These are phyloP conservation scores for Apophysomyces sp. DNA, from an alignment of 371 early-diverging fungal species.

Conservation along the genomic window DNA sequence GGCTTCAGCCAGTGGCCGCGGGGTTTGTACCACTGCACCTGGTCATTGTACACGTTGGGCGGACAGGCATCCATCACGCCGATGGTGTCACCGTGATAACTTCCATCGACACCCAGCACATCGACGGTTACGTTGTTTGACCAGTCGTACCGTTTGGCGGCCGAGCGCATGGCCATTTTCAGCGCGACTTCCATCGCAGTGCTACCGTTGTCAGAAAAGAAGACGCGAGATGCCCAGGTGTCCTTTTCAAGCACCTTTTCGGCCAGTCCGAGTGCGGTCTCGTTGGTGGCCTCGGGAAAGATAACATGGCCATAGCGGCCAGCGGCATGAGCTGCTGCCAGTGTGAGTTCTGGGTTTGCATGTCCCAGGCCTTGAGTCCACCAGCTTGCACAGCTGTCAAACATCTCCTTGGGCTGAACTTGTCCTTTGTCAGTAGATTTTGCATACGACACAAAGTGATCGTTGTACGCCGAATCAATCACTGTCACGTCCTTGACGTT, in stretches of 20 bases:
- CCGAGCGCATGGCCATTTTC: conserved; percentile 73
- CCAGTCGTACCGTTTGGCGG: conserved; percentile 44
- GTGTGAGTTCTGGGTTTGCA: conserved; percentile 61
- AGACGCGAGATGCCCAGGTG: conserved; percentile 74
- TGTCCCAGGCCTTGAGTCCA: conserved; percentile 88
- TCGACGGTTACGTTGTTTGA: conserved; percentile 46
- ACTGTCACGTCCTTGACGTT: conserved; percentile 66
- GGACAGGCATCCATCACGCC: conserved; percentile 84
- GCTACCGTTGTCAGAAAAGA: conserved; percentile 81
- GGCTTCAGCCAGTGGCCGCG: conserved; percentile 78
- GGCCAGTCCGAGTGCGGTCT: conserved; percentile 67
- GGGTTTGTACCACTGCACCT: conserved; percentile 78
- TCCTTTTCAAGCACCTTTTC: conserved; percentile 66
- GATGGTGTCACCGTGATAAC: conserved; percentile 87
- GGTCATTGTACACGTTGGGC: conserved; percentile 73
- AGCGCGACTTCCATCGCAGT: conserved; percentile 83
- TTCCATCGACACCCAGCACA: conserved; percentile 71
- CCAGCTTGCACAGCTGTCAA: conserved; percentile 84
- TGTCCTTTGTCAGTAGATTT: conserved; percentile 12
- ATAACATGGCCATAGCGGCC: conserved; percentile 86
- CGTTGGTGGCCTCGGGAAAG: conserved; percentile 77
- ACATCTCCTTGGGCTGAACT: conserved; percentile 44
- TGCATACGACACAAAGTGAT: conserved; percentile 57
- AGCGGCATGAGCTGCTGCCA: conserved; percentile 68
- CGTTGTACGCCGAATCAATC: conserved; percentile 77